Percentiles rank a stretch among this genome's conserved stretches.
Conservation (phyloP, 352 stramenopile genomes). For the Globisporangium yorkense region DNA sequence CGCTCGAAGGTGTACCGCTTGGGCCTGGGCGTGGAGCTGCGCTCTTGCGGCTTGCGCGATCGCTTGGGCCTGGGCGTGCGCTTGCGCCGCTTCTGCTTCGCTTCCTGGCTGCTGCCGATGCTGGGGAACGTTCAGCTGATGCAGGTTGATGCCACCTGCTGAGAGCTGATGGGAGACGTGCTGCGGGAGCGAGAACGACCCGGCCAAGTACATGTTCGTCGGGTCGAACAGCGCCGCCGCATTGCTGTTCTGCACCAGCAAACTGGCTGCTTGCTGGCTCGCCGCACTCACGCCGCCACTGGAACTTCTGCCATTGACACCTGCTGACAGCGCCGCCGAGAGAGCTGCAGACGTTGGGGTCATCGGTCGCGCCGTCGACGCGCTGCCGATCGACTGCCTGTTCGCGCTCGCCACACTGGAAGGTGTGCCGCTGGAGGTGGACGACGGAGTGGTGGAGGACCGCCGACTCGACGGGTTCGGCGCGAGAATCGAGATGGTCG, state of each 20-base stretch:
- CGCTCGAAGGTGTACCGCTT: slow-evolving; percentile 2
- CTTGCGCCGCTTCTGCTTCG: slow-evolving; percentile 44
- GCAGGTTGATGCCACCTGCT: slow-evolving; percentile 32
- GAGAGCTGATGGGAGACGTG: slow-evolving; percentile 41
- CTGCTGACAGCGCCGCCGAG: slow-evolving; percentile 26
- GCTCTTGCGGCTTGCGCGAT: slow-evolving; percentile 24
- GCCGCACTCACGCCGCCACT: slow-evolving; percentile 24
- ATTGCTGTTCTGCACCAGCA: slow-evolving; percentile 51
- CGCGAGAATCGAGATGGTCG: slow-evolving; percentile 31
- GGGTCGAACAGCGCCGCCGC: slow-evolving; percentile 50
- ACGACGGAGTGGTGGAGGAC: slow-evolving; percentile 20
- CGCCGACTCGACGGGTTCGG: slow-evolving; percentile 41
- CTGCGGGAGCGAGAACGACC: slow-evolving; percentile 40
- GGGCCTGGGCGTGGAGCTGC: slow-evolving; percentile 27
- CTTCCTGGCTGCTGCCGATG: slow-evolving; percentile 28
- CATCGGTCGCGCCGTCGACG: slow-evolving; percentile 12
- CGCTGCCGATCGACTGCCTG: slow-evolving; percentile 8
- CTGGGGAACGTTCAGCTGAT: slow-evolving; percentile 38
- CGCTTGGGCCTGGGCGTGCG: slow-evolving; percentile 29
- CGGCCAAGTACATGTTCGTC: slow-evolving; percentile 60
- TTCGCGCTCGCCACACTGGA: slow-evolving; percentile 2
- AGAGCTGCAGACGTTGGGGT: slow-evolving; percentile 27
- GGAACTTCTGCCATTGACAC: slow-evolving; percentile 17
- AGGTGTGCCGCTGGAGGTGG: slow-evolving; percentile 7
- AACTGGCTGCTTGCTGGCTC: slow-evolving; percentile 43